Percentiles rank a stretch among this genome's conserved stretches.
Evolutionary conservation across 2,329 filamentous ascomycete genomes (phyloP).

Genomic region (Exophiala sideris): DNA sequence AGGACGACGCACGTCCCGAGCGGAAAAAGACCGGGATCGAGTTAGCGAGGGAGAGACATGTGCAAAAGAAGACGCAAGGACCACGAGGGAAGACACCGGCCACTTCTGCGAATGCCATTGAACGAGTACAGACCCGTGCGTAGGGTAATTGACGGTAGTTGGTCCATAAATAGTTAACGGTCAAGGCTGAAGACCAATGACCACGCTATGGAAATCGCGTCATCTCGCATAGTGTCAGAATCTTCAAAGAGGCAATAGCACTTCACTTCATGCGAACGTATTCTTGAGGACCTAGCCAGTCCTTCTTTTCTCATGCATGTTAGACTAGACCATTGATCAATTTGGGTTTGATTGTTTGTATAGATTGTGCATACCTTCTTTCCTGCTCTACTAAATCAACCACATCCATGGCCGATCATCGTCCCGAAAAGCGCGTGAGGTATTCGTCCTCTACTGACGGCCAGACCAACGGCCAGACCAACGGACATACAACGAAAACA

Average conservation of each 20-base stretch:
- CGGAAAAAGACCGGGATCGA: constrained; percentile 52
- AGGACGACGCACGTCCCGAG: constrained; percentile 23
- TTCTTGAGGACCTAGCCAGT: too few species aligned
- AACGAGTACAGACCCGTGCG: constrained; percentile 12
- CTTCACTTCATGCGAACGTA: too few species aligned
- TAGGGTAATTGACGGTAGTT: constrained; percentile 1
- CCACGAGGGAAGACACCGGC: constrained; percentile 30
- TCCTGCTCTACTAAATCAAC: background rate
- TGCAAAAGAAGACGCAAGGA: constrained; percentile 37
- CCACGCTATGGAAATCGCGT: background rate
- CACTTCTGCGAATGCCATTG: constrained; percentile 19
- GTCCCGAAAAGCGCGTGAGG: background rate
- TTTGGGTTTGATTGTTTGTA: too few species aligned
- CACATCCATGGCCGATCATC: background rate
- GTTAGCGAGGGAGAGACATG: constrained; percentile 56
- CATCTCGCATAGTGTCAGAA: background rate
- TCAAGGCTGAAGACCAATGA: too few species aligned
- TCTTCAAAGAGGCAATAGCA: background rate
- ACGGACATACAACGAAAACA: background rate
- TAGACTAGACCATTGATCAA: too few species aligned
- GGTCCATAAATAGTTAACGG: too few species aligned
- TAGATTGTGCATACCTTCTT: background rate
- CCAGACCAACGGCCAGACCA: background rate
- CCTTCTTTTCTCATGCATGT: too few species aligned
- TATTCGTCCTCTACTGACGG: too few species aligned